Percentiles rank a stretch among this genome's conserved stretches.
Evolutionary conservation across 1,284 basidiomycete species (phyloP).

Genomic region (Ganoderma sp.): DNA sequence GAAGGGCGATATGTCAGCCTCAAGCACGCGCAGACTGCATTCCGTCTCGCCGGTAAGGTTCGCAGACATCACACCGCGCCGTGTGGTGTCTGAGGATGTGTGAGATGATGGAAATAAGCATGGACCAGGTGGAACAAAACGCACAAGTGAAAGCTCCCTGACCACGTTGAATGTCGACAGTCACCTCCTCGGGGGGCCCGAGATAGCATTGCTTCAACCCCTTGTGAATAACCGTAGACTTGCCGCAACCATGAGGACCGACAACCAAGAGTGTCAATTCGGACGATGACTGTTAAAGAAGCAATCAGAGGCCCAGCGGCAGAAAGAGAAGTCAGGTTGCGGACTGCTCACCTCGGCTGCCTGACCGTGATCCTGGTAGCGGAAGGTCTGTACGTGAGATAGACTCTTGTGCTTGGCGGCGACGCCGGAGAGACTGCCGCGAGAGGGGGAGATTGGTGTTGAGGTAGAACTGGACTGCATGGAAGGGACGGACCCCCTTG

Average conservation of each 20-base stretch:
- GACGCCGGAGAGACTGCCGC: slow-evolving; percentile 44
- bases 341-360: slow-evolving; percentile 23
- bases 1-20: slow-evolving; percentile 53
- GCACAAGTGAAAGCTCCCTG: slow-evolving; percentile 36
- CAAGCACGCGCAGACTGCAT: slow-evolving; percentile 57
- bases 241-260: slow-evolving; percentile 73
- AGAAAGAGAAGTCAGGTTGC: background rate
- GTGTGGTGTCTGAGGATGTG: slow-evolving; percentile 50
- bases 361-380: slow-evolving; percentile 20
- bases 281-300: slow-evolving; percentile 9
- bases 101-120: background rate
- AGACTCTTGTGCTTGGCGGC: slow-evolving; percentile 35
- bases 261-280: slow-evolving; percentile 67
- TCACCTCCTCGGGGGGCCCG: slow-evolving; percentile 48
- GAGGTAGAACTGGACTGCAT: slow-evolving; percentile 45
- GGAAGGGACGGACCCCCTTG: slow-evolving; percentile 49
- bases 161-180: slow-evolving; percentile 35
- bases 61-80: slow-evolving; percentile 51
- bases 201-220: slow-evolving; percentile 66
- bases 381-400: slow-evolving; percentile 40
- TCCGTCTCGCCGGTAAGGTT: slow-evolving; percentile 43
- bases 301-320: background rate
- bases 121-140: slow-evolving; percentile 10
- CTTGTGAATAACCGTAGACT: slow-evolving; percentile 70
- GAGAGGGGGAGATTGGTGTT: slow-evolving; percentile 39